phyloP scores from a whole-genome alignment of 31 red algal species.

The Odonthalia washingtoniensis region DNA sequence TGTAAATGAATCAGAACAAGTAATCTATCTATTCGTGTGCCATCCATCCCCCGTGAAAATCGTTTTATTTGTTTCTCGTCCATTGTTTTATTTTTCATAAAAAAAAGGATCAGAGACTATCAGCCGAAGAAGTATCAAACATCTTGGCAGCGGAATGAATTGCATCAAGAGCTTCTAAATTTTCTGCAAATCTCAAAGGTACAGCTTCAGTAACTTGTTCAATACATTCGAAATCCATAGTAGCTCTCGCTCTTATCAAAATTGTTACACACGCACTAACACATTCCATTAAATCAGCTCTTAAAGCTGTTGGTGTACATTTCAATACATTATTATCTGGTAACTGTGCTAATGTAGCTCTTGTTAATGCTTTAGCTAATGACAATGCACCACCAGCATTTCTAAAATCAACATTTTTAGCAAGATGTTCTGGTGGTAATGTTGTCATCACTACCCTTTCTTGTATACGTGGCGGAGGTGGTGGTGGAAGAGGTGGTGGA shows the following conservation, averaged over 20 bases:
- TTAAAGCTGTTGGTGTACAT: constrained; percentile 1
- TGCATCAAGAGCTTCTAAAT: constrained; percentile 57
- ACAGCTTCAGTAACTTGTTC: constrained; percentile 59
- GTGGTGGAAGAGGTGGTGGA: too few species aligned
- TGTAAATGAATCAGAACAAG: too few species aligned
- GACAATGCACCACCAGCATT: constrained; percentile 42
- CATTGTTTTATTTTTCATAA: too few species aligned
- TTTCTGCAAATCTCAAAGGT: constrained; percentile 47
- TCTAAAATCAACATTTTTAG: constrained; percentile 77
- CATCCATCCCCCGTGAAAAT: too few species aligned
- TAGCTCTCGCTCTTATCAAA: constrained; percentile 56
- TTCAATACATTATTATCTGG: constrained; percentile 37
- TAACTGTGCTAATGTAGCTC: constrained; percentile 46
- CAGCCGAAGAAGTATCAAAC: constrained; percentile 45
- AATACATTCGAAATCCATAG: constrained; percentile 46
- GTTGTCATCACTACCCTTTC: not conserved
- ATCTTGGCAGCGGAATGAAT: constrained; percentile 57
- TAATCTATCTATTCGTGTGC: too few species aligned
- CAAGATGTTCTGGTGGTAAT: constrained; percentile 49
- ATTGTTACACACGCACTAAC: constrained; percentile 70
- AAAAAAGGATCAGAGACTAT: too few species aligned
- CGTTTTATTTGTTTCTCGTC: too few species aligned
- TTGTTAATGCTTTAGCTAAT: constrained; percentile 64
- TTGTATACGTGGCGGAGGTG: not conserved
- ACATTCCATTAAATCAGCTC: constrained; percentile 78